phyloP scores from a whole-genome alignment of 2,329 filamentous ascomycete genomes.

The Chrysoporthe deuterocubensis region DNA sequence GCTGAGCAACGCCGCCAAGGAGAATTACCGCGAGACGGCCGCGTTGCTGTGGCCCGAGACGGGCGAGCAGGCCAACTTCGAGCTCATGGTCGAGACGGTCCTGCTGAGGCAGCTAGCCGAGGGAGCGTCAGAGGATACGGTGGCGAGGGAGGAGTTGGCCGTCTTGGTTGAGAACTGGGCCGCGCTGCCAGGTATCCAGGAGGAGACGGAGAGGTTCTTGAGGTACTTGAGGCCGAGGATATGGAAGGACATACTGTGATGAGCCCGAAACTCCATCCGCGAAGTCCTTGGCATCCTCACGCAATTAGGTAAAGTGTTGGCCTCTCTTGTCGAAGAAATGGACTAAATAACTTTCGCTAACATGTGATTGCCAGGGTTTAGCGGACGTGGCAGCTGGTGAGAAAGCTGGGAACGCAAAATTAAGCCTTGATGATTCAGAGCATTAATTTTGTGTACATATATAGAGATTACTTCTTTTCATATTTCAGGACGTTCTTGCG shows the following conservation, averaged over 20 bases:
- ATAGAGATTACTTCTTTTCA: neutral
- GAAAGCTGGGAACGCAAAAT: too few species aligned
- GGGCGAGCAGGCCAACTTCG: constrained; percentile 29
- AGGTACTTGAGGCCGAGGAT: constrained; percentile 25
- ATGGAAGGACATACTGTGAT: constrained; percentile 21
- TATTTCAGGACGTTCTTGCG: neutral
- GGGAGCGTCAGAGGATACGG: constrained; percentile 19
- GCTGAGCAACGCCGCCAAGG: constrained; percentile 26
- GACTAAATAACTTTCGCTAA: neutral
- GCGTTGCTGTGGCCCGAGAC: constrained; percentile 27
- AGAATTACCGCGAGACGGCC: constrained; percentile 26
- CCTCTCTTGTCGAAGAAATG: neutral
- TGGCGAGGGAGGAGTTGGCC: constrained; percentile 27
- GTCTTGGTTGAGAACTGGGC: constrained; percentile 28
- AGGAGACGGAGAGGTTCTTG: constrained; percentile 26
- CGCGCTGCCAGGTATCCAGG: constrained; percentile 23
- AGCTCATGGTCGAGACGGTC: constrained; percentile 29
- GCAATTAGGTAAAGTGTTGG: neutral
- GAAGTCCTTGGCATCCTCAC: neutral
- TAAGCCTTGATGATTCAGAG: neutral
- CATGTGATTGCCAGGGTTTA: neutral
- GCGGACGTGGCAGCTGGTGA: neutral
- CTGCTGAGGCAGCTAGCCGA: constrained; percentile 26
- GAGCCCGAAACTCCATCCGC: neutral
- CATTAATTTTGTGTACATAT: neutral